These are phyloP conservation scores for Sporothrix variecibatus DNA, from an alignment of 2,329 filamentous ascomycete species.

Conservation along the genomic window DNA sequence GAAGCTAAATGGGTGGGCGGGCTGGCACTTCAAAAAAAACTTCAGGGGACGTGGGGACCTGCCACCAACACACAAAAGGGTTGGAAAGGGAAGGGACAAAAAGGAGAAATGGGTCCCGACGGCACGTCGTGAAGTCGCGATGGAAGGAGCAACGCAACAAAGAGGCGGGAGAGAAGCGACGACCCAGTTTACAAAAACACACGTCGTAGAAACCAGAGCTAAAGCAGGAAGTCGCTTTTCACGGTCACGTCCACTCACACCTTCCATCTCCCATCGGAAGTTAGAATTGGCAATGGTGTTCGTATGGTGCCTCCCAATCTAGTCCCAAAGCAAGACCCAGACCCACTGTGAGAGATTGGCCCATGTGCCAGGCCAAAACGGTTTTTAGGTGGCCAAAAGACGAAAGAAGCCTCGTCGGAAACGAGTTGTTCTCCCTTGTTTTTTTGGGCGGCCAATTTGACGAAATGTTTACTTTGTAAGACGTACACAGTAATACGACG, in stretches of 20 bases:
- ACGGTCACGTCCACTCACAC: neutral
- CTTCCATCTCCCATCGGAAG: neutral
- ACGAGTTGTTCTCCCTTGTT: neutral
- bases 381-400: neutral
- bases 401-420: neutral
- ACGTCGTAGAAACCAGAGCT: neutral
- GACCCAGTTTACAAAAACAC: neutral
- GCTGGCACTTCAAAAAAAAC: neutral
- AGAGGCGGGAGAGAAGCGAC: neutral
- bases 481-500: too few relatives aligned
- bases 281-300: neutral
- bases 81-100: neutral
- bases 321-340: neutral
- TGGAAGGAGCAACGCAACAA: neutral
- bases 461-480: neutral
- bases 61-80: conserved; percentile 12
- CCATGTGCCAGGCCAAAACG: conserved; percentile 17
- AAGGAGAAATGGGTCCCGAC: neutral
- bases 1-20: conserved; percentile 1
- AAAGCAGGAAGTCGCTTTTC: neutral
- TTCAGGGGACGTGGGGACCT: conserved; percentile 23
- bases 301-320: neutral
- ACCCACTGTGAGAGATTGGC: conserved; percentile 14
- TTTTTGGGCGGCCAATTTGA: neutral
- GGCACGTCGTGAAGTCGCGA: neutral